Evolutionary conservation across 345 rosid species (phyloP), one percentile per base, ranked within the genome.

Genomic region (Pseudoturritis turrita): DNA sequence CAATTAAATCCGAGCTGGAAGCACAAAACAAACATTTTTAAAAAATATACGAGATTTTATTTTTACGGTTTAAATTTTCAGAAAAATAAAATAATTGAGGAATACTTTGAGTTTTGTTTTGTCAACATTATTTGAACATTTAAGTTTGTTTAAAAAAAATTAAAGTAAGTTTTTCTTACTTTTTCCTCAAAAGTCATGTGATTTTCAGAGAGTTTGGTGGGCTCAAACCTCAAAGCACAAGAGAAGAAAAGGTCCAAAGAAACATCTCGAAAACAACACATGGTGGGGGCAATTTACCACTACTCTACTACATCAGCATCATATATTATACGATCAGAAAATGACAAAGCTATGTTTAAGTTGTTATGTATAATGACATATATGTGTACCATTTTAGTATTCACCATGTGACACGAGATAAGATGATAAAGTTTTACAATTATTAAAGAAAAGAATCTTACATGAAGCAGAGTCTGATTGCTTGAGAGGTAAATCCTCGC

Each of bases 381-480:
- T 19, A 50, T 36, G 11, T 41, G 15, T 45, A 14, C 3, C 33
- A 68, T 55, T 55, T 55, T 68, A 28, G 8, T 43, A 46, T 45
- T 45, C 37, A 23, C 8, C 39, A 62, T 37, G 39, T 33, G 10
- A 58, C 56, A 11, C 10, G 36, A 25, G 58, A 71, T 52, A 72
- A 72, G 77, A 63, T 46, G 37, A 33, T 10, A 33, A 8, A 51
- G 52, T 61, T 21, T 25, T 33, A 26, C 26, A 49, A 65, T 11
- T 10, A 22, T 33, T 33, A 33, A 33, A 33, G 2, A 1, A 8
- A 33, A 75, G 53, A 50, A 41, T 3, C 79, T 68, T 68, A 75
- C 79, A 35, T 68, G 70, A 14, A 58, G 50, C 73, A 68, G 1
- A 52, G 74, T 75, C 22, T 60, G 69, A 68, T 75, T 75, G 79